phyloP scores from a whole-genome alignment of 371 early-diverging fungal genomes.

The Mucor velutinosus region DNA sequence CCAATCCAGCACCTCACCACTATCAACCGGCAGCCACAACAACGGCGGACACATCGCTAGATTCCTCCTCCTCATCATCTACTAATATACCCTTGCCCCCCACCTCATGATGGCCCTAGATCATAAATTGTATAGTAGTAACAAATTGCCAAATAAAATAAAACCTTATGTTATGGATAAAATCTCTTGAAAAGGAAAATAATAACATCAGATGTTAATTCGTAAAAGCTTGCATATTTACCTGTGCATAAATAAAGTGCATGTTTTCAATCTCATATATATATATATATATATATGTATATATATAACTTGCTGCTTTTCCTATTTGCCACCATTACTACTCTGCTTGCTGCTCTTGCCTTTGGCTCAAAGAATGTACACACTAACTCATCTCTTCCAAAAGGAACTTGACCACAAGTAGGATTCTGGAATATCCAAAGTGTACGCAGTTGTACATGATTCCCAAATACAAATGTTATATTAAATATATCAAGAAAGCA shows the following conservation, averaged over 20 bases:
- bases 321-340: too few species aligned
- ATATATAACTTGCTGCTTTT: too few species aligned
- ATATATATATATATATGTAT: too few species aligned
- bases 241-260: too few species aligned
- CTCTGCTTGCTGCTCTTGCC: not conserved
- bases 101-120: slow-evolving; percentile 6
- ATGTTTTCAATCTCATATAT: too few species aligned
- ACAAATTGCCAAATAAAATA: not conserved
- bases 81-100: slow-evolving; percentile 6
- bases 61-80: not conserved
- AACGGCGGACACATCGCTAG: not conserved
- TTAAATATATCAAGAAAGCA: not conserved
- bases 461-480: slow-evolving; percentile 4
- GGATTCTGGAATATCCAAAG: slow-evolving; percentile 9
- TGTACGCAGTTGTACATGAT: not conserved
- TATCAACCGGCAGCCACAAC: not conserved
- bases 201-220: not conserved
- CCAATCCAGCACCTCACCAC: slow-evolving; percentile 20
- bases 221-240: not conserved
- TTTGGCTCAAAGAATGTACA: not conserved
- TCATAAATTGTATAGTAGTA: not conserved
- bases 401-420: not conserved
- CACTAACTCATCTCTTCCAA: not conserved
- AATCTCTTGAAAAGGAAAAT: not conserved
- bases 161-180: not conserved